Percentiles rank a stretch among this genome's conserved stretches.
phyloP scores from a whole-genome alignment of 768 basidiomycete species.

The Serendipita sp. region DNA sequence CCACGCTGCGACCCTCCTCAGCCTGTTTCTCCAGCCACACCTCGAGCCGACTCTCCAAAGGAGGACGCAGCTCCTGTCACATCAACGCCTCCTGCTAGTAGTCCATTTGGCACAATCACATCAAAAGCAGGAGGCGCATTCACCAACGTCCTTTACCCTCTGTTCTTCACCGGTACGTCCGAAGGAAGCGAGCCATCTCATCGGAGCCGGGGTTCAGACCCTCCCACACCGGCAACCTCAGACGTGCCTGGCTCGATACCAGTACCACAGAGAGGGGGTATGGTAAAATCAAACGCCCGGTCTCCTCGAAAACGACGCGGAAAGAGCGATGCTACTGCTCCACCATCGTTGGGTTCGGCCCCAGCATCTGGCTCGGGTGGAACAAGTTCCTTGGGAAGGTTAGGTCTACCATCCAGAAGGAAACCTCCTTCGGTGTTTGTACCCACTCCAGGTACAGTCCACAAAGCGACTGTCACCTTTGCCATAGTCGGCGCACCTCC shows the following conservation, averaged over 20 bases:
- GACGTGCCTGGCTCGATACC: conserved; percentile 3
- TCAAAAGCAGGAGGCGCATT: not conserved
- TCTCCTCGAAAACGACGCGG: not conserved
- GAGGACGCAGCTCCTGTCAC: not conserved
- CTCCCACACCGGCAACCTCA: not conserved
- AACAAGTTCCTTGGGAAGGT: not conserved
- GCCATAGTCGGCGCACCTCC: not conserved
- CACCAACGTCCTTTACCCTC: not conserved
- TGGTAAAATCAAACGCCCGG: not conserved
- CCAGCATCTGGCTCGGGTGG: not conserved
- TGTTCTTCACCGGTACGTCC: conserved; percentile 2
- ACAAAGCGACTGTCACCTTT: not conserved
- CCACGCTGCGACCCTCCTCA: not conserved
- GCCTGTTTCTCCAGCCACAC: not conserved
- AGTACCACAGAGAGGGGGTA: not conserved
- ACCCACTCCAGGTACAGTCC: not conserved
- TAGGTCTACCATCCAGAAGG: not conserved
- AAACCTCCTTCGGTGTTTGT: not conserved
- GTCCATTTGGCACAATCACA: not conserved
- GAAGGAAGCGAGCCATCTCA: not conserved
- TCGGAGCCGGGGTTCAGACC: not conserved
- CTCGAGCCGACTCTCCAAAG: not conserved
- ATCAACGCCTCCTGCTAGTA: not conserved
- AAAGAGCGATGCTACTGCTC: not conserved
- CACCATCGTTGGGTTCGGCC: not conserved